Percentiles rank a stretch among this genome's conserved stretches.
These are phyloP conservation scores for Yarrowia sp. DNA, from an alignment of 805 yeast genomes.

Conservation along the genomic window DNA sequence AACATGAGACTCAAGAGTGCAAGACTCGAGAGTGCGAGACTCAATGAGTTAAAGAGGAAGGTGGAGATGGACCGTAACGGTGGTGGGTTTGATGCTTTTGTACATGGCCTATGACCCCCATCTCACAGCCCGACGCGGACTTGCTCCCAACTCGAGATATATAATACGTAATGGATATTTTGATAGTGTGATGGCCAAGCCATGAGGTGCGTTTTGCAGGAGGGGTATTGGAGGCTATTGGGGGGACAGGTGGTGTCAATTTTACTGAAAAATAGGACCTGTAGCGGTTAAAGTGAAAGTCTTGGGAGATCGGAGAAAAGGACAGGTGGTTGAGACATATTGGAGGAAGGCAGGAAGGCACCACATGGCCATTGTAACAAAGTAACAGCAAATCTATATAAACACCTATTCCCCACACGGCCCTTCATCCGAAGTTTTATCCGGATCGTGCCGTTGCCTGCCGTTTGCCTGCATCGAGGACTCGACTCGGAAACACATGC, in stretches of 20 bases:
- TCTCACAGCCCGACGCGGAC: slow-evolving; percentile 3
- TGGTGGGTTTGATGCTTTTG: no score
- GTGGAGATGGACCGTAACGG: no score
- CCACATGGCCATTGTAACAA: no score
- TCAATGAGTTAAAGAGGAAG: no score
- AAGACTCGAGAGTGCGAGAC: no score
- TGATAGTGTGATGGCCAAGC: slow-evolving; percentile 16
- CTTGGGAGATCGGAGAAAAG: no score
- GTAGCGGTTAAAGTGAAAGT: no score
- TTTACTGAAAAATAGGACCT: no score
- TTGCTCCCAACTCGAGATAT: slow-evolving; percentile 21
- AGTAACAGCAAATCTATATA: not conserved
- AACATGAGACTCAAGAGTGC: no score
- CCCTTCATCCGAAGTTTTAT: slow-evolving; percentile 9
- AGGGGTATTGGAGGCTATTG: slow-evolving; percentile 36
- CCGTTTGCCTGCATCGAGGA: no score
- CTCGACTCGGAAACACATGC: slow-evolving; percentile 23
- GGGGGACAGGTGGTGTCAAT: not conserved
- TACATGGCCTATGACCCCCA: not conserved
- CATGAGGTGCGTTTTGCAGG: slow-evolving; percentile 15
- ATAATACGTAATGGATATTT: slow-evolving; percentile 26
- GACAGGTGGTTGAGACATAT: no score
- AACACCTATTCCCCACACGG: not conserved
- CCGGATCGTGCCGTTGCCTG: slow-evolving; percentile 1
- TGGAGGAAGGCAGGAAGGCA: no score